Percentiles rank a stretch among this genome's conserved stretches.
Evolutionary conservation across 2,329 filamentous ascomycete species (phyloP).

Genomic region (Lojkania enalia): DNA sequence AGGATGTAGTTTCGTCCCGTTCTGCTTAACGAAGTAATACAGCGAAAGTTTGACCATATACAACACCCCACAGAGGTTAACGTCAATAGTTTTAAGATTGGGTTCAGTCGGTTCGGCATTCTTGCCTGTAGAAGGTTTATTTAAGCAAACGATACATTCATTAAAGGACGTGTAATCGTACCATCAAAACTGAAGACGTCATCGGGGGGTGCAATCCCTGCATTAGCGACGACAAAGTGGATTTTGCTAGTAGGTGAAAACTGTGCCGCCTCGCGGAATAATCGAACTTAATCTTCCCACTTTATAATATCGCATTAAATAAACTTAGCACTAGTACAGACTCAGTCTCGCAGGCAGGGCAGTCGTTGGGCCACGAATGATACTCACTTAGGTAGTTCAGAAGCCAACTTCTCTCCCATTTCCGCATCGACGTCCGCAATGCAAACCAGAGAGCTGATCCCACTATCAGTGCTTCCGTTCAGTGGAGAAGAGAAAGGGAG

Average conservation of each 20-base stretch:
- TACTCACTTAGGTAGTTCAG: background rate
- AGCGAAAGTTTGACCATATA: background rate
- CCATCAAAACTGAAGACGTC: constrained; percentile 14
- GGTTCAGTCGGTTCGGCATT: background rate
- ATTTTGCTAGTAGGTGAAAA: constrained; percentile 11
- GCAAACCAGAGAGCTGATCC: background rate
- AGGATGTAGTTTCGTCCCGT: constrained; percentile 11
- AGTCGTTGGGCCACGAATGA: background rate
- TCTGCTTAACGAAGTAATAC: constrained; percentile 8
- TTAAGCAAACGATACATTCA: background rate
- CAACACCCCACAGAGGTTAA: background rate
- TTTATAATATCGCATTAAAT: constrained; percentile 21
- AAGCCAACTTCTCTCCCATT: background rate
- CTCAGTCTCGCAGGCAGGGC: background rate
- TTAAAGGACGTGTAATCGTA: constrained; percentile 10
- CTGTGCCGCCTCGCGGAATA: constrained; percentile 18
- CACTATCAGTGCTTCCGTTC: too few relatives aligned
- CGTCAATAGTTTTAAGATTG: background rate
- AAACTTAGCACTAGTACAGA: constrained; percentile 7
- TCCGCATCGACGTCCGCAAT: background rate
- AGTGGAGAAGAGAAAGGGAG: background rate
- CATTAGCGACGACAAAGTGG: constrained; percentile 25
- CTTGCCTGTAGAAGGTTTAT: background rate
- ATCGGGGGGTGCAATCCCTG: constrained; percentile 16
- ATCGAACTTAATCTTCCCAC: constrained; percentile 21